Evolutionary conservation across 2,329 filamentous ascomycete species (phyloP).

Genomic region (Neonectria hederae): DNA sequence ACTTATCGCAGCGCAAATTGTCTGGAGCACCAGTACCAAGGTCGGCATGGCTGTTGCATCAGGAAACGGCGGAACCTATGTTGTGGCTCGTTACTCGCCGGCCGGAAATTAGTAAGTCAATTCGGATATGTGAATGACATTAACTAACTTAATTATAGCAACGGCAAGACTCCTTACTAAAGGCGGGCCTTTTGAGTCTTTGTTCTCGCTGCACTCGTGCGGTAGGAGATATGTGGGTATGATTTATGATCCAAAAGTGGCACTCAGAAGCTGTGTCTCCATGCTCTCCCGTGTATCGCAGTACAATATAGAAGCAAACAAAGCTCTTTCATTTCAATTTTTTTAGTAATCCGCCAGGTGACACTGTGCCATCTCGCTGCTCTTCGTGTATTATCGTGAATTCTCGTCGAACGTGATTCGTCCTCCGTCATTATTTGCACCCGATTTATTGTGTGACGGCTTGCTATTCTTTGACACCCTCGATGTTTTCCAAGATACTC

Average conservation of each 20-base stretch:
- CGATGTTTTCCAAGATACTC: not conserved
- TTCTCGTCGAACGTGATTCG: not conserved
- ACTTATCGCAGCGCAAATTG: slow-evolving; percentile 27
- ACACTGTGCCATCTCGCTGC: not conserved
- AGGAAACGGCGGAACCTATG: slow-evolving; percentile 30
- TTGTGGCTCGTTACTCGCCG: slow-evolving; percentile 38
- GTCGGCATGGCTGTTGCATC: slow-evolving; percentile 36
- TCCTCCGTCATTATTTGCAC: too few relatives aligned
- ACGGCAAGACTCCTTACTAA: not conserved
- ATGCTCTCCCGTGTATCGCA: not conserved
- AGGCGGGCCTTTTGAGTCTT: not conserved
- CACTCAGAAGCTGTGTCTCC: not conserved
- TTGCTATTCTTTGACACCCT: not conserved
- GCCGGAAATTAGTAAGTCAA: slow-evolving; percentile 40
- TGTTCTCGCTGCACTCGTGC: not conserved
- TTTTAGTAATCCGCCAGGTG: not conserved
- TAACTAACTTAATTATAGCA: not conserved
- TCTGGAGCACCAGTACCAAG: slow-evolving; percentile 40
- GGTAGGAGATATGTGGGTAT: not conserved
- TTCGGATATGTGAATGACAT: not conserved
- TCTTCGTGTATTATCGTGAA: not conserved
- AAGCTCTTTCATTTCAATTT: not conserved
- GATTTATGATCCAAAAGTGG: not conserved
- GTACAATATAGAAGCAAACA: not conserved
- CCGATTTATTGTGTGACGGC: too few relatives aligned